Base-by-base conservation (phyloP, 1,284 basidiomycete species). In the Waitea zeae region DNA sequence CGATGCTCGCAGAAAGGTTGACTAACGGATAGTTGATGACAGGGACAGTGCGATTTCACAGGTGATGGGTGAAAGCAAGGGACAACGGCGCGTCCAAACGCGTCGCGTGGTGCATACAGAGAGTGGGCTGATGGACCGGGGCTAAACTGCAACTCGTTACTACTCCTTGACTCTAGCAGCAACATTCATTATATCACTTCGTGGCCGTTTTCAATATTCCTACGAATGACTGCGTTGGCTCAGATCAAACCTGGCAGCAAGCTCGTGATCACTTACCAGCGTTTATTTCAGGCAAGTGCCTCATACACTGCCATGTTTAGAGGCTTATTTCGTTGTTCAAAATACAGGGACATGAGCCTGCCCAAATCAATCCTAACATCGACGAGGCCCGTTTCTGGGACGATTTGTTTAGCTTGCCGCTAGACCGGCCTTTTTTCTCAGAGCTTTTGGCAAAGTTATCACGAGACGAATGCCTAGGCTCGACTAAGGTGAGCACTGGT, bases 381-480 rank as follows among this genome's bases (percentile, higher is more conserved):
- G 24, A 26, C n/a, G 9, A 7, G 9, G n/a, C 7, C n/a, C 9
- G 9, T 7, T 26, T 26, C 24, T 26, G 24, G 24, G 24, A 7
- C n/a, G 24, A 26, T 26, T 7, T 26, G 24, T 26, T 9, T 26
- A 7, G 7, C 24, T n/a, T 26, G 7, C 9, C 7, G 9, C 9
- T 26, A 7, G 24, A 26, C 24, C 7, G 24, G 24, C 7, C n/a
- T 26, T 7, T 26, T 9, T 26, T 26, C 9, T 26, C 24, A 7
- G 7, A 7, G 24, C 47, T 44, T 20, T 33, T 64, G 5, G 39
- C 35, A 3, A 42, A 44, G n/a, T 13, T 59, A 5, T 38, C 48
- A 17, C 51, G 49, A 31, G 54, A 50, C 13, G 48, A 50, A 9
- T 57, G 53, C 34, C 31, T 58, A 12, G 47, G 46, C 2, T 34